phyloP scores from a whole-genome alignment of 78 protist species.

The Goniomonas avonlea region DNA sequence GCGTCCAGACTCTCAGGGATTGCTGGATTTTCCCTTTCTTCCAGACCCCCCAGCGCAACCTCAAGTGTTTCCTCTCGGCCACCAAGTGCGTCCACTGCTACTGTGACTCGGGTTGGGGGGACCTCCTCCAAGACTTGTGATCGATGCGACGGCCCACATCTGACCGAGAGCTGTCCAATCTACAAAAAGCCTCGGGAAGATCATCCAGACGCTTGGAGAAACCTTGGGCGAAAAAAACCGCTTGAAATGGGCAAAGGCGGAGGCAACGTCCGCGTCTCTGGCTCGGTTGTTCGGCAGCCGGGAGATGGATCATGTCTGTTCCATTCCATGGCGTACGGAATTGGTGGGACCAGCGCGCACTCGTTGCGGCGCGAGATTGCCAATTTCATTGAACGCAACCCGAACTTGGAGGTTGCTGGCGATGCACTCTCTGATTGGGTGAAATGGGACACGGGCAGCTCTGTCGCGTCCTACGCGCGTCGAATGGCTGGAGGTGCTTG shows the following conservation, averaged over 20 bases:
- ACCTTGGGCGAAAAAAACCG: background rate
- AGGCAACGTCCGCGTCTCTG: background rate
- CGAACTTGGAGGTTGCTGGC: background rate
- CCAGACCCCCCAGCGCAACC: too few relatives aligned
- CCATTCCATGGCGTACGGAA: conserved; percentile 20
- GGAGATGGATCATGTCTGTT: conserved; percentile 30
- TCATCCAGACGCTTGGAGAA: conserved; percentile 1
- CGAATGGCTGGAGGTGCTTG: background rate
- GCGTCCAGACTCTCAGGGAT: too few relatives aligned
- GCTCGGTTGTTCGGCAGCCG: conserved; percentile 14
- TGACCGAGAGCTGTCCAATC: background rate
- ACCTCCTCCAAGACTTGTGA: too few relatives aligned
- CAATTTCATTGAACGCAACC: background rate
- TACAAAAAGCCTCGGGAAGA: background rate
- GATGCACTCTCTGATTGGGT: background rate
- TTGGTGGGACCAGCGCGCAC: background rate
- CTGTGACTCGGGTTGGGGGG: too few relatives aligned
- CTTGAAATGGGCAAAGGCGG: background rate
- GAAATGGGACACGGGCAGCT: background rate
- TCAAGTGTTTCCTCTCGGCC: too few relatives aligned
- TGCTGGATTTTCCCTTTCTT: too few relatives aligned
- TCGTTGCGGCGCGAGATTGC: background rate
- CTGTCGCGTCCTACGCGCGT: background rate
- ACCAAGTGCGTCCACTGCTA: too few relatives aligned
- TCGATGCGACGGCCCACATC: background rate